Conservation (phyloP, 2,329 filamentous ascomycete species). For the Aspergillus brunneoviolaceus region DNA sequence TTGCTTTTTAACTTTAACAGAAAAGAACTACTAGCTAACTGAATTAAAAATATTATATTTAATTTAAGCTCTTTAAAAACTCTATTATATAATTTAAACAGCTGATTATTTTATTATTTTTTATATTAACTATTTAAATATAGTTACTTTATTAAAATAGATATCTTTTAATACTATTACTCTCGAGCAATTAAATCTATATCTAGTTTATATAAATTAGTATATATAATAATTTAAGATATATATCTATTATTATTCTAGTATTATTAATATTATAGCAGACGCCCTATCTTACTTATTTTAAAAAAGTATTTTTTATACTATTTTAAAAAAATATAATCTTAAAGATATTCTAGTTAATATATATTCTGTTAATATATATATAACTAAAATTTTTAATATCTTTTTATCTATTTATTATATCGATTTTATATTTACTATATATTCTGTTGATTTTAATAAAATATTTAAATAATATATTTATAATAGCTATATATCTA, state of each 20-base stretch:
- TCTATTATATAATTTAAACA: background rate
- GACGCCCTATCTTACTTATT: background rate
- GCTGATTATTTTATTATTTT: background rate
- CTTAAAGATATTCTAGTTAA: too few relatives aligned
- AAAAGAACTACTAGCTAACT: too few relatives aligned
- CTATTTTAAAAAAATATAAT: too few relatives aligned
- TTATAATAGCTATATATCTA: too few relatives aligned
- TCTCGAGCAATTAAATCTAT: background rate
- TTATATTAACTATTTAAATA: background rate
- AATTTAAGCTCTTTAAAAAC: background rate
- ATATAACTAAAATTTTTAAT: too few relatives aligned
- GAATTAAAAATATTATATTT: background rate
- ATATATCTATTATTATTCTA: background rate
- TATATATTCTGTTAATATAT: too few relatives aligned
- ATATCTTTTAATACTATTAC: background rate
- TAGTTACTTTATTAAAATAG: background rate
- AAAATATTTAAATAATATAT: too few relatives aligned
- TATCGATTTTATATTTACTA: too few relatives aligned
- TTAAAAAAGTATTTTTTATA: background rate
- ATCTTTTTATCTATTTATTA: too few relatives aligned
- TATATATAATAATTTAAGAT: background rate
- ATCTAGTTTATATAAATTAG: background rate
- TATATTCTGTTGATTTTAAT: too few relatives aligned
- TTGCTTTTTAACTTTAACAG: fast-evolving
- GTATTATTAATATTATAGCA: background rate